Conservation (phyloP, 1,284 basidiomycete species). For the Trametes pubescens region DNA sequence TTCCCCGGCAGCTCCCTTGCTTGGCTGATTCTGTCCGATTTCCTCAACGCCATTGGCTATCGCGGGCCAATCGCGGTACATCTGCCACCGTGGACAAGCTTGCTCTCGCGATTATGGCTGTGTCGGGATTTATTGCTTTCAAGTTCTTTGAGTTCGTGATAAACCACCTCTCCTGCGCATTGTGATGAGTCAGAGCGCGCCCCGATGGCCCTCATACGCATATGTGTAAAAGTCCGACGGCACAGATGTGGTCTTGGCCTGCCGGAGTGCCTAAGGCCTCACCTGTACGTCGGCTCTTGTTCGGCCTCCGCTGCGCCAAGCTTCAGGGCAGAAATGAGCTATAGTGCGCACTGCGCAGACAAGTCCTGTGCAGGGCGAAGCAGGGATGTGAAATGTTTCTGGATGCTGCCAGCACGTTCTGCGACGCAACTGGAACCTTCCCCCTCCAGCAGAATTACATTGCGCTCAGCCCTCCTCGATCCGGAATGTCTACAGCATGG, state of each 20-base stretch:
- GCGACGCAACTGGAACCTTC: too few species aligned
- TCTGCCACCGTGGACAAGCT: background rate
- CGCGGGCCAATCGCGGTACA: background rate
- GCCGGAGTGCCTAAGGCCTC: too few species aligned
- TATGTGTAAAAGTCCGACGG: background rate
- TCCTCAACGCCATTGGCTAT: background rate
- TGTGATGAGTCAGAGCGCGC: background rate
- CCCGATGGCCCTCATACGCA: background rate
- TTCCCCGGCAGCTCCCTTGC: background rate
- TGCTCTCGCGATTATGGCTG: background rate
- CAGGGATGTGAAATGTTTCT: too few species aligned
- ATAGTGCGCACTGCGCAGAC: too few species aligned
- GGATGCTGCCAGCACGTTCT: too few species aligned
- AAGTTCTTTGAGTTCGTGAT: background rate
- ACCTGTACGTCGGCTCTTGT: too few species aligned
- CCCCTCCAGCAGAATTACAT: too few species aligned
- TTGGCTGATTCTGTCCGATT: background rate
- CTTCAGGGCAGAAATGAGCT: too few species aligned
- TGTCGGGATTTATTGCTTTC: background rate
- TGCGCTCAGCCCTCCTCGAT: too few species aligned
- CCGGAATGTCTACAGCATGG: too few species aligned
- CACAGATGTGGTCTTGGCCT: background rate
- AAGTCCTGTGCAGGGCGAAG: too few species aligned
- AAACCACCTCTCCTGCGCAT: background rate
- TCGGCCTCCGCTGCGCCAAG: too few species aligned